Percentiles rank a stretch among this genome's conserved stretches.
Evolutionary conservation across 805 yeast genomes (phyloP).

Genomic region (Kuraishia ogatae): DNA sequence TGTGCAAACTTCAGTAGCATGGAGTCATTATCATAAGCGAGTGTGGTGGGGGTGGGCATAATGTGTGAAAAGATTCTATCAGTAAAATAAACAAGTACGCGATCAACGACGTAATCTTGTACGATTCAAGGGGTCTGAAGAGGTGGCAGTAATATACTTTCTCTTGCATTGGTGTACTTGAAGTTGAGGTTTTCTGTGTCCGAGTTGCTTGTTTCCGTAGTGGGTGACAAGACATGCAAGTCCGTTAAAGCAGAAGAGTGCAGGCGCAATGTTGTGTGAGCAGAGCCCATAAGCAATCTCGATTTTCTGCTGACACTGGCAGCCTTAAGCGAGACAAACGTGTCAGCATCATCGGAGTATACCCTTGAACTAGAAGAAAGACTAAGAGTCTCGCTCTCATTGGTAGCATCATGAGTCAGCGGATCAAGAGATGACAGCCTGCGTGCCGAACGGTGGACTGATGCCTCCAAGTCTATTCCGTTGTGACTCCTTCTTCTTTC

Average conservation of each 20-base stretch:
- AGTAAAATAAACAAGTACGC: neutral
- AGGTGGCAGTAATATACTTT: neutral
- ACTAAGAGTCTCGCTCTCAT: neutral
- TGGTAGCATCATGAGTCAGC: neutral
- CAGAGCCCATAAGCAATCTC: conserved; percentile 8
- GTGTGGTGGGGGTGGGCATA: neutral
- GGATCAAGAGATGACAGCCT: neutral
- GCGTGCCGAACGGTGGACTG: neutral
- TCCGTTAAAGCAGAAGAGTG: conserved; percentile 4
- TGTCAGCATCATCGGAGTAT: neutral
- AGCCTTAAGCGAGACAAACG: conserved; percentile 14
- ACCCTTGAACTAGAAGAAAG: neutral
- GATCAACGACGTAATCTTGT: conserved; percentile 8
- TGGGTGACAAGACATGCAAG: conserved; percentile 6
- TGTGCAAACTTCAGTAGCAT: neutral
- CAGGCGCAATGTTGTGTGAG: conserved; percentile 1
- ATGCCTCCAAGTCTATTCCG: neutral
- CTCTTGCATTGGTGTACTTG: conserved; percentile 5
- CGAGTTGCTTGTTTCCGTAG: neutral
- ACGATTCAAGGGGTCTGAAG: conserved; percentile 7
- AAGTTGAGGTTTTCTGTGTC: neutral
- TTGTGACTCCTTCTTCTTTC: neutral
- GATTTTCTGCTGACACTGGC: conserved; percentile 17
- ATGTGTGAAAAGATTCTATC: neutral
- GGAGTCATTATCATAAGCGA: neutral